Evolutionary conservation across 257 asterid species (phyloP).

Genomic region (Ballota nigra): DNA sequence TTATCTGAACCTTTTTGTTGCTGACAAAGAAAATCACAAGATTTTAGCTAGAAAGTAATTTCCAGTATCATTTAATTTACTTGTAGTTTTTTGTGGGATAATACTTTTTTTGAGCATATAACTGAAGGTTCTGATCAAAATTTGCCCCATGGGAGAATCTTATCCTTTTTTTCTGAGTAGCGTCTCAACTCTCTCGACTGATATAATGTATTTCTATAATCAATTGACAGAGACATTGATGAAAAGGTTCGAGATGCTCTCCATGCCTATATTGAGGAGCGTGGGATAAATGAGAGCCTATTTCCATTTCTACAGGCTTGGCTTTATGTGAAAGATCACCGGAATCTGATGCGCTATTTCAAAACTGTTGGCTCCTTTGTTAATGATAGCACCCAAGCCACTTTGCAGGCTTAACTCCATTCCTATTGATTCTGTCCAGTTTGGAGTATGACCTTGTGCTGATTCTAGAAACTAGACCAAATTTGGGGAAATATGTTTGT

Average conservation of each 20-base stretch:
- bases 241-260: constrained; percentile 71
- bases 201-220: constrained; percentile 1
- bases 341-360: constrained; percentile 64
- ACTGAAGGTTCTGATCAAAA: not conserved
- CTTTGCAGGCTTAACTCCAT: constrained; percentile 25
- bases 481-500: not conserved
- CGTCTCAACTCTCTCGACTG: not conserved
- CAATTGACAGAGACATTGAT: constrained; percentile 54
- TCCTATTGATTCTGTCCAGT: not conserved
- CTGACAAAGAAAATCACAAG: not conserved
- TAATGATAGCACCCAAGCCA: constrained; percentile 32
- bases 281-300: constrained; percentile 75
- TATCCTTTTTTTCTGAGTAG: not conserved
- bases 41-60: not conserved
- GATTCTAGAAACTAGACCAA: not conserved
- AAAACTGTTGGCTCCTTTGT: constrained; percentile 58
- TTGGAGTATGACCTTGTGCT: not conserved
- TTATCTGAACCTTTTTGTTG: not conserved
- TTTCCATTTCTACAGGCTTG: constrained; percentile 95
- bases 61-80: not conserved
- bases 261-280: constrained; percentile 65
- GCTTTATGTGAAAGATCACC: constrained; percentile 95
- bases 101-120: not conserved
- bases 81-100: not conserved
- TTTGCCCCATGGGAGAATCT: not conserved